A percentile compares a stretch with the other conserved stretches of the same genome.
Conservation (phyloP, 371 early-diverging fungal genomes). For the Actinomucor elegans region DNA sequence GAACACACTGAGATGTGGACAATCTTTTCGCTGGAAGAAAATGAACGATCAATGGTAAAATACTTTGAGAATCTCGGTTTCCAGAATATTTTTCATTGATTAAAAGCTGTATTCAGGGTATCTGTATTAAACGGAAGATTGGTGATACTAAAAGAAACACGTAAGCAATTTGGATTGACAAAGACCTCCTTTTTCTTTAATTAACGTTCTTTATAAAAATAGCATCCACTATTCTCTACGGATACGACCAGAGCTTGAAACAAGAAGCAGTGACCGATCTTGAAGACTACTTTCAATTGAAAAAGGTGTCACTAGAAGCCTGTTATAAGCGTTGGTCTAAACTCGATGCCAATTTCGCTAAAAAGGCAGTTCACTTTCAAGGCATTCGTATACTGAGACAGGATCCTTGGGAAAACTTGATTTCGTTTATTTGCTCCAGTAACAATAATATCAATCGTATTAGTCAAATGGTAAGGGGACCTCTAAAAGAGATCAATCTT, state of each 20-base stretch:
- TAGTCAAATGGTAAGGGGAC: constrained; percentile 75
- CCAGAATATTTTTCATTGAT: not conserved
- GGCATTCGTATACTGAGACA: constrained; percentile 86
- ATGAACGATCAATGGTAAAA: constrained; percentile 37
- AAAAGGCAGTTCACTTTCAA: constrained; percentile 49
- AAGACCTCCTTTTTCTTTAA: not conserved
- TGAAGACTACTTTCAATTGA: constrained; percentile 78
- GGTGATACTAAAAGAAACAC: constrained; percentile 26
- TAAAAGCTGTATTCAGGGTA: constrained; percentile 10
- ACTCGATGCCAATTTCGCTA: constrained; percentile 66
- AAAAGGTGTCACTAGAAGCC: constrained; percentile 52
- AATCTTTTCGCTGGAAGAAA: constrained; percentile 85
- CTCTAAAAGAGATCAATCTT: not conserved
- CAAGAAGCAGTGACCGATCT: constrained; percentile 27
- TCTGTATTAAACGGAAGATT: constrained; percentile 24
- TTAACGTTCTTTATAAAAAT: not conserved
- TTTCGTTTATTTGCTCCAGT: constrained; percentile 94
- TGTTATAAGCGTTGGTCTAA: constrained; percentile 73
- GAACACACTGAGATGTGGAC: constrained; percentile 83
- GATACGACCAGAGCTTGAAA: constrained; percentile 15
- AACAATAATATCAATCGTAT: constrained; percentile 97
- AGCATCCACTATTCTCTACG: constrained; percentile 32
- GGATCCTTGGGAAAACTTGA: constrained; percentile 86
- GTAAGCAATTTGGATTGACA: constrained; percentile 6
- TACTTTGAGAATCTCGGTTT: too few species aligned